Percentiles rank a stretch among this genome's conserved stretches.
Evolutionary conservation across 2,329 filamentous ascomycete species (phyloP).

Genomic region (Fusarium sp.): DNA sequence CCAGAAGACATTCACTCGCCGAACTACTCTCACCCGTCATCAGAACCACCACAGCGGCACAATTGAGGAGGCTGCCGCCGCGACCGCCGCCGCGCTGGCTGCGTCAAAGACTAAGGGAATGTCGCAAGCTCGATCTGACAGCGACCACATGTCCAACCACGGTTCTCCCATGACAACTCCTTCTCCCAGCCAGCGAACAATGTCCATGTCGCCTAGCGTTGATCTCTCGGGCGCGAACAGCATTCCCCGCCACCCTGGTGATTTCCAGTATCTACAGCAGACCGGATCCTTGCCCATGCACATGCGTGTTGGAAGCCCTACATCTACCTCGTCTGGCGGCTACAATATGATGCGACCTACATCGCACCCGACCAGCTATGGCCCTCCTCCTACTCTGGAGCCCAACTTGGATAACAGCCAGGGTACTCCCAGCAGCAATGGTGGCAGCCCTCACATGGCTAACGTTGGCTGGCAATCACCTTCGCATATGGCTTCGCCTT

Average conservation of each 20-base stretch:
- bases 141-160: conserved; percentile 75
- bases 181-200: conserved; percentile 81
- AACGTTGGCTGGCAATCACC: conserved; percentile 89
- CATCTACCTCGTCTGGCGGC: conserved; percentile 72
- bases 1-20: conserved; percentile 97
- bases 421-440: conserved; percentile 73
- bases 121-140: conserved; percentile 71
- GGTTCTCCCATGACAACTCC: conserved; percentile 82
- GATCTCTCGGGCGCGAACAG: conserved; percentile 76
- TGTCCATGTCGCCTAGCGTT: conserved; percentile 82
- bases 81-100: conserved; percentile 87
- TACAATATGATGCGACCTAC: conserved; percentile 73
- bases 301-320: conserved; percentile 79
- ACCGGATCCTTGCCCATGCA: conserved; percentile 85
- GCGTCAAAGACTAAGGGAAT: conserved; percentile 57
- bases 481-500: conserved; percentile 76
- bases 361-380: conserved; percentile 85
- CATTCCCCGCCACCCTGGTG: conserved; percentile 71
- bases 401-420: conserved; percentile 83
- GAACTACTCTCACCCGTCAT: conserved; percentile 93
- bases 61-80: conserved; percentile 90
- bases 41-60: conserved; percentile 97
- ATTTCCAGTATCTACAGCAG: conserved; percentile 78
- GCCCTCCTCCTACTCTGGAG: conserved; percentile 86
- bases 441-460: conserved; percentile 86